Evolutionary conservation across 2,329 filamentous ascomycete species (phyloP), one percentile per base, ranked within the genome.

Genomic region (Ophiostoma fasciatum): DNA sequence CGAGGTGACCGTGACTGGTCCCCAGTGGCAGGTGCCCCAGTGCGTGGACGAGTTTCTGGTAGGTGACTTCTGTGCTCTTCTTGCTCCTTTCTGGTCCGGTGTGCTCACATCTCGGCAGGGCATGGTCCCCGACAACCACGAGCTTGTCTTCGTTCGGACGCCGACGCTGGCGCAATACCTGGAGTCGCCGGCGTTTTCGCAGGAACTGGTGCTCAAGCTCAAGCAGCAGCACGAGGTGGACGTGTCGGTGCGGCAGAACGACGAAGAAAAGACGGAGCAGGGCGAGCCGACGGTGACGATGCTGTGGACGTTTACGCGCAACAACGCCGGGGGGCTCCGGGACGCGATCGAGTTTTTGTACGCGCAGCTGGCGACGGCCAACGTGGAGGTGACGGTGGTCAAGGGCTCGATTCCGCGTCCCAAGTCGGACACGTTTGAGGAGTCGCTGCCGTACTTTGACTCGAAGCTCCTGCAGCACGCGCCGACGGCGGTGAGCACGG

Each of bases 371-470:
- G 82, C 92, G 20, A 79, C 82, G 30, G 80, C 85, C 31, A 82
- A 82, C n/a, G 74, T 94, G n/a, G 84, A 96, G 49, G 72, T 78
- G 9, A 82, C 72, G 39, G 78, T 85, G 28, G 77, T 96, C 50
- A 92, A 92, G 57, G 90, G 90, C 35, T 78, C 84, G n/a, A 90
- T 96, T 45, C 85, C 88, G 15, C 81, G 90, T n/a, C 90, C 90
- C 44, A 94, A 96, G 63, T 96, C 90, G 1, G 90, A 98, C 56
- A 94, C 90, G 0, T 98, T 98, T 46, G 90, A 98, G 55, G 88
- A 98, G 49, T 93, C 88, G 7, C 68, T 96, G 35, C 88, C 87
- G 39, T 96, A 87, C 62, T 98, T 98, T 52, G 83, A 94, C 54
- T 94, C 88, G 3, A 96, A 94, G 62, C 71, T 98, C 31, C 71